Conservation (phyloP, 2,329 filamentous ascomycete genomes). For the Corynespora cassiicola region DNA sequence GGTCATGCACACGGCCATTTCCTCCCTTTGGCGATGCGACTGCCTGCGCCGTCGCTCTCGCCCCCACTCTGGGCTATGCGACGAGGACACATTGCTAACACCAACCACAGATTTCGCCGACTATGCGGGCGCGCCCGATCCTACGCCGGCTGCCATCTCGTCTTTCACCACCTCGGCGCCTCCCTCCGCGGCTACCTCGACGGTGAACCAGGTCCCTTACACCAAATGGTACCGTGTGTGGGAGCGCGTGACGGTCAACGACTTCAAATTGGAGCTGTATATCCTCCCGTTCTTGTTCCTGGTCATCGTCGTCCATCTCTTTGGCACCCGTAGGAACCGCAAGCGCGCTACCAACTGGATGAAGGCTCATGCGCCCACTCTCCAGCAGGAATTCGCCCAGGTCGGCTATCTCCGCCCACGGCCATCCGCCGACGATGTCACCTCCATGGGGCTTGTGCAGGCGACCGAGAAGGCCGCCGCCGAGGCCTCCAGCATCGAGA, state of each 20-base stretch:
- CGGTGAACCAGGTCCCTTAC: conserved; percentile 64
- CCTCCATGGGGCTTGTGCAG: conserved; percentile 47
- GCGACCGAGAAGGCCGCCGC: conserved; percentile 44
- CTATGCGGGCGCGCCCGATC: conserved; percentile 80
- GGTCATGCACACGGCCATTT: too few relatives aligned
- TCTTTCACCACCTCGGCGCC: conserved; percentile 44
- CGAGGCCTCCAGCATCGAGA: conserved; percentile 58
- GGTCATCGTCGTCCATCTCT: conserved; percentile 78
- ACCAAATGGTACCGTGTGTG: conserved; percentile 98
- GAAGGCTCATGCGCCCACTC: conserved; percentile 71
- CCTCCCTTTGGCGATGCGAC: too few relatives aligned
- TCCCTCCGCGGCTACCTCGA: conserved; percentile 48
- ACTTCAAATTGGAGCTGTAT: conserved; percentile 87
- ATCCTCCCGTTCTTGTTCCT: conserved; percentile 78
- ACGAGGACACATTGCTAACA: conserved; percentile 12
- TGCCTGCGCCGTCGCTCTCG: too few relatives aligned
- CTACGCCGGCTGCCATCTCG: conserved; percentile 59
- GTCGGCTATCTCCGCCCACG: conserved; percentile 74
- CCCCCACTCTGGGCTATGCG: background rate
- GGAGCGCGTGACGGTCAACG: conserved; percentile 81
- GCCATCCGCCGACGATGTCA: conserved; percentile 53
- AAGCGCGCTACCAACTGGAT: conserved; percentile 83
- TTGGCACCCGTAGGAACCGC: conserved; percentile 82
- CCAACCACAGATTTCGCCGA: conserved; percentile 81
- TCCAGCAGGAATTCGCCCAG: conserved; percentile 83